phyloP scores from a whole-genome alignment of 176 grass and related monocot genomes.

The Juncus inflexus region DNA sequence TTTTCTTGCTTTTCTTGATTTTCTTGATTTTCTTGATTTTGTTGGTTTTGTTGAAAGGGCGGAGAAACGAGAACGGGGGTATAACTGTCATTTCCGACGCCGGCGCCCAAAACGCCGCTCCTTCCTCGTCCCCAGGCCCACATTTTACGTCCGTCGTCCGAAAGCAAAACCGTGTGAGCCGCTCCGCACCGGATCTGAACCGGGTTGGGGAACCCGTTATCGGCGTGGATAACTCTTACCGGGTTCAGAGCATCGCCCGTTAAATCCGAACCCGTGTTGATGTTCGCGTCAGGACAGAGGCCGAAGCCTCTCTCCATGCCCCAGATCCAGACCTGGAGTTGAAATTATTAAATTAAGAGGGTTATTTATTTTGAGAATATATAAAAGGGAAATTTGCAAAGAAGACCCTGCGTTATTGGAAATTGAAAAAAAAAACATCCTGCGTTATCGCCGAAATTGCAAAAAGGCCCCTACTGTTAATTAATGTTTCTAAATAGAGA shows the following conservation, averaged over 20 bases:
- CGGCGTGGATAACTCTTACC: constrained; percentile 53
- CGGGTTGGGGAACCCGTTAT: constrained; percentile 63
- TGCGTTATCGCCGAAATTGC: too few species aligned
- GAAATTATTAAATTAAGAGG: too few species aligned
- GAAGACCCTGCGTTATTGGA: too few species aligned
- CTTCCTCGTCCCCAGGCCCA: constrained; percentile 94
- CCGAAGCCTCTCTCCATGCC: constrained; percentile 97
- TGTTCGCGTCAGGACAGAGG: constrained; percentile 74
- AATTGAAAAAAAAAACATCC: too few species aligned
- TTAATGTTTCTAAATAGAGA: too few species aligned
- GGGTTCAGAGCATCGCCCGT: constrained; percentile 77
- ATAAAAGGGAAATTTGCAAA: too few species aligned
- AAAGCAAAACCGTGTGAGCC: constrained; percentile 93
- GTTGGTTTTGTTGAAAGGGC: constrained; percentile 56
- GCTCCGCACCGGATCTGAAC: constrained; percentile 78
- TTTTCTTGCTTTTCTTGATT: constrained; percentile 21
- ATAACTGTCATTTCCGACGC: constrained; percentile 60
- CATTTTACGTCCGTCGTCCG: constrained; percentile 82
- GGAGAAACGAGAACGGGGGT: constrained; percentile 65
- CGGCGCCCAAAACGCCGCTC: constrained; percentile 75
- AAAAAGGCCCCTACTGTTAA: too few species aligned
- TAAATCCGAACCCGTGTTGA: constrained; percentile 54
- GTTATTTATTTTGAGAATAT: too few species aligned
- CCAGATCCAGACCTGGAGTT: constrained; percentile 82
- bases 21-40: constrained; percentile 35